phyloP scores from a whole-genome alignment of 768 basidiomycete species.

The Paxillus ammoniavirescens region DNA sequence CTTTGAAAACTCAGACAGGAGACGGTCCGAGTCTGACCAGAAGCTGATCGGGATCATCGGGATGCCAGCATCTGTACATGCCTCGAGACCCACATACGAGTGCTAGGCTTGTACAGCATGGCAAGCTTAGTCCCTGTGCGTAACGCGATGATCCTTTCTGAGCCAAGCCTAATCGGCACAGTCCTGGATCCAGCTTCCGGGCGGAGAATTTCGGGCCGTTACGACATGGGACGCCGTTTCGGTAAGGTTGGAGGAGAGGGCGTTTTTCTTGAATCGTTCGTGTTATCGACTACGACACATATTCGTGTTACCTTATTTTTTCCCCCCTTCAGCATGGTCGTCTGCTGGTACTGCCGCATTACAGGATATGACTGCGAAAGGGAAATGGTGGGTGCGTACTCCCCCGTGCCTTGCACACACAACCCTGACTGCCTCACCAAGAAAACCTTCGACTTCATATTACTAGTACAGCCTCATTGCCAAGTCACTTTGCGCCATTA shows the following conservation, averaged over 20 bases:
- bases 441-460: too few species aligned
- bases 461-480: too few species aligned
- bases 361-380: background rate
- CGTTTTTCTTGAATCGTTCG: conserved; percentile 2
- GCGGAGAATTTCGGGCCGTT: background rate
- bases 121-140: background rate
- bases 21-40: conserved; percentile 1
- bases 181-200: background rate
- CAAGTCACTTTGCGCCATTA: too few species aligned
- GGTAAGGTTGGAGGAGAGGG: conserved; percentile 4
- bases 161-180: conserved; percentile 1
- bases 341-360: background rate
- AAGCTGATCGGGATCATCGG: background rate
- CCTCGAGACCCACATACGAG: background rate
- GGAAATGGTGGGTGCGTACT: too few species aligned
- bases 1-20: conserved; percentile 14
- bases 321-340: background rate
- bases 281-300: background rate
- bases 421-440: too few species aligned
- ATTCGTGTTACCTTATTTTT: background rate
- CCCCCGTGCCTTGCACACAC: too few species aligned
- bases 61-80: conserved; percentile 14
- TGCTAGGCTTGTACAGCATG: background rate
- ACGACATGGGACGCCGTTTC: conserved; percentile 6
- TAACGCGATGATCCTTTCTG: background rate